Conservation (phyloP, 371 early-diverging fungal genomes). For the Coemansia sp. region DNA sequence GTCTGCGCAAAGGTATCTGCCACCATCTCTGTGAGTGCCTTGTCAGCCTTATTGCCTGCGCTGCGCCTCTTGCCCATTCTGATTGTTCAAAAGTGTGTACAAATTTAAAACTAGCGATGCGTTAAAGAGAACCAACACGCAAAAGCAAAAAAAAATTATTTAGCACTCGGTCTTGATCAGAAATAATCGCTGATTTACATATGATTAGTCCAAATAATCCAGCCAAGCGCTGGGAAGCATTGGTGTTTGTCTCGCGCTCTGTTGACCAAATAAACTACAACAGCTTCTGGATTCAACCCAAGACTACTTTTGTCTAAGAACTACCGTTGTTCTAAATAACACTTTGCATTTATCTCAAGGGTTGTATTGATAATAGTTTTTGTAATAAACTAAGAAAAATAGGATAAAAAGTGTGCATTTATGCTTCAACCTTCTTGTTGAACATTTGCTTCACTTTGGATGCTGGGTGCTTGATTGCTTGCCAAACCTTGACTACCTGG, state of each 20-base stretch:
- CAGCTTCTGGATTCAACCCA: neutral
- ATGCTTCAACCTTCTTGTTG: neutral
- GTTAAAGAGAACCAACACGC: neutral
- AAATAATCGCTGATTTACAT: too few species aligned
- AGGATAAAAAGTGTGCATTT: neutral
- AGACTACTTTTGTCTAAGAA: neutral
- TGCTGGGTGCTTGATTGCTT: conserved; percentile 3
- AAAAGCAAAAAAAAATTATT: conserved; percentile 1
- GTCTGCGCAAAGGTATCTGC: conserved; percentile 19
- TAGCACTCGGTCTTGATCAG: neutral
- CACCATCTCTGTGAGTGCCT: neutral
- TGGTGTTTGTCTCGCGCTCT: neutral
- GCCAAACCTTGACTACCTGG: conserved; percentile 6
- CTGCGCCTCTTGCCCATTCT: neutral
- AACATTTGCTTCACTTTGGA: conserved; percentile 3
- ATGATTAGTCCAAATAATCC: neutral
- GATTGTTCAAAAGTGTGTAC: neutral
- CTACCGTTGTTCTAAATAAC: too few species aligned
- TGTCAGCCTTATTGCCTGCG: neutral
- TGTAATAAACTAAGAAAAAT: neutral
- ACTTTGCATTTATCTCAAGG: too few species aligned
- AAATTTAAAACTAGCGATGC: neutral
- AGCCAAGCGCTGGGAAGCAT: neutral
- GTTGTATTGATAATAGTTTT: neutral
- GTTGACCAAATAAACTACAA: neutral